Evolutionary conservation across 768 basidiomycete genomes (phyloP), one percentile per base, ranked within the genome.

Genomic region (Auricularia heimuer): DNA sequence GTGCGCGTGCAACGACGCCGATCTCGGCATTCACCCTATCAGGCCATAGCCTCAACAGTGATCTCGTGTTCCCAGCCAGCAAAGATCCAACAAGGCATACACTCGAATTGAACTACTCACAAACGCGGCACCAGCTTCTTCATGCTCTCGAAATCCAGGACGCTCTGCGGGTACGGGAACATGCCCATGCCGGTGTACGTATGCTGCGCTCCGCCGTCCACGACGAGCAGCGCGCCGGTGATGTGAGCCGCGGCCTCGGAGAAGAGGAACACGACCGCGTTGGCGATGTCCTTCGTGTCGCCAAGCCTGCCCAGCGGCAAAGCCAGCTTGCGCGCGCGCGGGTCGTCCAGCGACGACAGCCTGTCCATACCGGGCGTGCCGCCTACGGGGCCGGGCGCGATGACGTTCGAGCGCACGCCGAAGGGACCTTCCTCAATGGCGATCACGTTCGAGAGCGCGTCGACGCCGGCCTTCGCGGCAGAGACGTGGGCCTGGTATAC

Each of bases 391-490:
- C 94, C 90, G 3, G 92, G 92, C 3, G 91, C 82, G 69, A 94
- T 86, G 60, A 90, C 85, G 70, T 93, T 97, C 18, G 92, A 91
- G 58, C 95, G 86, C 21, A 98, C 86, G n/a, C 96, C 96, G 69
- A 85, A 83, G 3, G 95, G 96, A 1, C 95, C 96, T 77, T 96
- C 94, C 76, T 98, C 95, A 12, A 96, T 84, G 1, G 95, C 94
- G 34, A 98, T 76, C 2, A 92, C 94, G 1, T 82, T 81, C 64
- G 90, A 92, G 4, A 94, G 79, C 0, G 94, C 93, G 72, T 99
- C 95, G 42, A 98, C 85, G 18, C 83, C 96, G 0, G 96, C 94
- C 75, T 98, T 99, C 29, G 95, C 95, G 8, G 94, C 92, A 12
- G 92, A 92, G 12, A 96, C 93, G 71, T 98, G 96, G 7, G 85